Evolutionary conservation across 352 stramenopile genomes (phyloP).

Genomic region (Phytopythium delawarense): DNA sequence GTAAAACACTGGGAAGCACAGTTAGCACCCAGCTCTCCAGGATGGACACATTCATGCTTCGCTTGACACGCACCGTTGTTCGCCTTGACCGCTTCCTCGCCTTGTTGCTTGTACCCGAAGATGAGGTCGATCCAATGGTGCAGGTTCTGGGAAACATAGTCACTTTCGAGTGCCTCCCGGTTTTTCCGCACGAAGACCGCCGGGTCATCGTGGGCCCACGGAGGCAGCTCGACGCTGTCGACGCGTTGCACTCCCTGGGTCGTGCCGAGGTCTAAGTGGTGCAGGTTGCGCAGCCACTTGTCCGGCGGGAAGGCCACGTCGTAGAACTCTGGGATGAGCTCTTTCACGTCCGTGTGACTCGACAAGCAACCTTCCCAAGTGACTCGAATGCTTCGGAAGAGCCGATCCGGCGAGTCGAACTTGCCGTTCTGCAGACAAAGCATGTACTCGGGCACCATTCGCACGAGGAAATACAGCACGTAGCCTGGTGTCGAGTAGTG

Average conservation of each 20-base stretch:
- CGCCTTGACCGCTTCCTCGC: slow-evolving; percentile 79
- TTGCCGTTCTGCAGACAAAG: slow-evolving; percentile 95
- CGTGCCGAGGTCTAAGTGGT: slow-evolving; percentile 95
- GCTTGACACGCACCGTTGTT: slow-evolving; percentile 54
- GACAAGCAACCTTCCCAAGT: slow-evolving; percentile 89
- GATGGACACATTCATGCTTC: slow-evolving; percentile 7
- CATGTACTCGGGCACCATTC: slow-evolving; percentile 95
- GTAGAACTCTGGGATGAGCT: slow-evolving; percentile 99
- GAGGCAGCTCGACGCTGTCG: slow-evolving; percentile 90
- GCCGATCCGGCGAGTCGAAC: slow-evolving; percentile 97
- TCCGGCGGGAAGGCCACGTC: slow-evolving; percentile 70
- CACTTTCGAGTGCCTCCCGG: slow-evolving; percentile 94
- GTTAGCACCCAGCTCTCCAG: neutral
- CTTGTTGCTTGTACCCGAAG: slow-evolving; percentile 97
- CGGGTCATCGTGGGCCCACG: slow-evolving; percentile 90
- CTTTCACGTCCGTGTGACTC: slow-evolving; percentile 96
- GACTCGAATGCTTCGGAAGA: slow-evolving; percentile 93
- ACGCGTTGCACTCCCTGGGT: slow-evolving; percentile 83
- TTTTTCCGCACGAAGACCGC: slow-evolving; percentile 91
- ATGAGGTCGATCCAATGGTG: slow-evolving; percentile 99
- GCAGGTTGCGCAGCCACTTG: slow-evolving; percentile 95
- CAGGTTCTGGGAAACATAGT: slow-evolving; percentile 93
- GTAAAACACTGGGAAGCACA: slow-evolving; percentile 75
- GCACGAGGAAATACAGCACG: slow-evolving; percentile 97
- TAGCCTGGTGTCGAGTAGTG: slow-evolving; percentile 92